A percentile compares a stretch with the other conserved stretches of the same genome.
Conservation (phyloP, 2,329 filamentous ascomycete species). For the Paraphoma sp. region DNA sequence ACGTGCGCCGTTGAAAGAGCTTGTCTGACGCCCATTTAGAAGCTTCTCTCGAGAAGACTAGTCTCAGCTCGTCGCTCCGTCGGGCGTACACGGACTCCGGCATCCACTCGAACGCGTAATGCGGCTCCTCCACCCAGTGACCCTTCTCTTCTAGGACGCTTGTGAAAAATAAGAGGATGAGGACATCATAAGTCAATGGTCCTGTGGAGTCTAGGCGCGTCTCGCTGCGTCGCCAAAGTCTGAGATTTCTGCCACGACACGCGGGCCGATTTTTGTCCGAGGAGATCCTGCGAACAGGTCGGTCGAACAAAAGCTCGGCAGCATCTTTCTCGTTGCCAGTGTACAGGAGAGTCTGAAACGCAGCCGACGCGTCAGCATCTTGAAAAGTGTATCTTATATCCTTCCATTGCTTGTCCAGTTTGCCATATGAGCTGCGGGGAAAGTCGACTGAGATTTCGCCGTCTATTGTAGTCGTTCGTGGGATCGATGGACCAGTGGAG, state of each 20-base stretch:
- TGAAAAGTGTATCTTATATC: constrained; percentile 40
- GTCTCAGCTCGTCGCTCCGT: constrained; percentile 26
- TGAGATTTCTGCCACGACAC: constrained; percentile 37
- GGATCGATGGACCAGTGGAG: constrained; percentile 38
- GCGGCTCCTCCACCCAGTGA: constrained; percentile 45
- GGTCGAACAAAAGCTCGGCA: constrained; percentile 37
- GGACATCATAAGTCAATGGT: constrained; percentile 20
- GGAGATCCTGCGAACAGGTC: constrained; percentile 28
- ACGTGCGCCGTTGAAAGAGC: constrained; percentile 29
- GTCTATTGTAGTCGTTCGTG: constrained; percentile 35
- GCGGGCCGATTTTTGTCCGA: constrained; percentile 37
- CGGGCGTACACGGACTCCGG: constrained; percentile 30
- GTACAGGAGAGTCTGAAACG: constrained; percentile 41
- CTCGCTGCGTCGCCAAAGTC: constrained; percentile 35
- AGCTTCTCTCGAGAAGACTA: constrained; percentile 39
- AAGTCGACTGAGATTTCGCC: constrained; percentile 41
- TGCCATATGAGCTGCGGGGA: constrained; percentile 32
- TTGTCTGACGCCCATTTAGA: constrained; percentile 34
- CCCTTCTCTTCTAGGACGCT: constrained; percentile 34
- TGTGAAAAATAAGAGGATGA: constrained; percentile 40
- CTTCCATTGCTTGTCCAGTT: constrained; percentile 31
- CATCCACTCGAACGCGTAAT: constrained; percentile 41
- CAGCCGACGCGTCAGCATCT: constrained; percentile 15
- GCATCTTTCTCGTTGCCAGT: constrained; percentile 38
- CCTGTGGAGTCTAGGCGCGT: constrained; percentile 19